Percentiles rank a stretch among this genome's conserved stretches.
phyloP scores from a whole-genome alignment of 495 filamentous ascomycete species.

The Durotheca rogersii region DNA sequence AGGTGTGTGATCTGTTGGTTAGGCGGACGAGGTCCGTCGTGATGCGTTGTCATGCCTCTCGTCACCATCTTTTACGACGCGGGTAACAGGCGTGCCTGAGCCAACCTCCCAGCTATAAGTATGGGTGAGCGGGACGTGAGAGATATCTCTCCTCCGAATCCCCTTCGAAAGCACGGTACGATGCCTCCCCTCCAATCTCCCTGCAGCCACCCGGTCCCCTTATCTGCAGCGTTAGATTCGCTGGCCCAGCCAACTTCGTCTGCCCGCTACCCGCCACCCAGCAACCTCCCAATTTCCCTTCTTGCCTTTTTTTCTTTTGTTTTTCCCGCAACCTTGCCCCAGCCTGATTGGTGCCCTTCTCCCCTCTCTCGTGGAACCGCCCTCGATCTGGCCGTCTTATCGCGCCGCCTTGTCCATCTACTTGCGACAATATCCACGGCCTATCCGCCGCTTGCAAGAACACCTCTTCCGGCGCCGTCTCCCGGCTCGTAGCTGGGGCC shows the following conservation, averaged over 20 bases:
- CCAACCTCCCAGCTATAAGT: too few species aligned
- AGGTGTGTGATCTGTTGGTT: too few species aligned
- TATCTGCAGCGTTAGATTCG: slow-evolving; percentile 21
- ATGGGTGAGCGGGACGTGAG: too few species aligned
- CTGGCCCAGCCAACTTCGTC: slow-evolving; percentile 10
- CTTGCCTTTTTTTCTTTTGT: too few species aligned
- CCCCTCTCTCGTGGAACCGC: slow-evolving; percentile 18
- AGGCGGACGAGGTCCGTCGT: too few species aligned
- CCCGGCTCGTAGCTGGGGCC: not conserved
- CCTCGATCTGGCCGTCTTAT: slow-evolving; percentile 16
- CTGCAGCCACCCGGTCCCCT: slow-evolving; percentile 19
- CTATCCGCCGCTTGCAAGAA: not conserved
- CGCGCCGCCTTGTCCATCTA: slow-evolving; percentile 15
- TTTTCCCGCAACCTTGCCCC: too few species aligned
- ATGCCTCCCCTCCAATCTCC: slow-evolving; percentile 1
- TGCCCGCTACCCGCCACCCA: slow-evolving; percentile 20
- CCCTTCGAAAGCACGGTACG: slow-evolving; percentile 14
- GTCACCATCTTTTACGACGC: too few species aligned
- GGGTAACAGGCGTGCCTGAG: too few species aligned
- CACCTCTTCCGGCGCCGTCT: too few species aligned
- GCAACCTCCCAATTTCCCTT: slow-evolving; percentile 3
- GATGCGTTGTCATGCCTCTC: too few species aligned
- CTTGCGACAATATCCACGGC: slow-evolving; percentile 17
- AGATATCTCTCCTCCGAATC: not conserved
- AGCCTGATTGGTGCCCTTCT: slow-evolving; percentile 3